Conservation (phyloP, 257 asterid species). For the Ballota nigra region DNA sequence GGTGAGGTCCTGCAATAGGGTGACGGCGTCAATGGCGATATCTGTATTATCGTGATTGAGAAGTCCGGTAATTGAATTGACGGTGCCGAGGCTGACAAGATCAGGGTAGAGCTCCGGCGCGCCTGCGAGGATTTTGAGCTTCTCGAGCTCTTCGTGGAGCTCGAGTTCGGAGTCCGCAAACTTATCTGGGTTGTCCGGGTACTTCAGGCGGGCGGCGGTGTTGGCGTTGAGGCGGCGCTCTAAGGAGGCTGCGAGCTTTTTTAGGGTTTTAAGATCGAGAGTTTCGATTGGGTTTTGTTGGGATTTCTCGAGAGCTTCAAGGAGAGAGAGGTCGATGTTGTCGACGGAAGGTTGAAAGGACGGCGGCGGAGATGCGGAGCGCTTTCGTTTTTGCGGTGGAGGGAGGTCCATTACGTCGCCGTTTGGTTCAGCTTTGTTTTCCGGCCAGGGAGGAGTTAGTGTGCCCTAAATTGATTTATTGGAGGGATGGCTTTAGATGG, state of each 20-base stretch:
- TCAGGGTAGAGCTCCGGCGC: constrained; percentile 96
- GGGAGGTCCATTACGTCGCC: constrained; percentile 45
- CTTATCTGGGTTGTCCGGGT: constrained; percentile 93
- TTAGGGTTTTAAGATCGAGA: constrained; percentile 87
- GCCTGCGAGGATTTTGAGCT: constrained; percentile 85
- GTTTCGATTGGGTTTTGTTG: constrained; percentile 70
- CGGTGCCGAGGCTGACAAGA: constrained; percentile 73
- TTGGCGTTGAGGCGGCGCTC: constrained; percentile 95
- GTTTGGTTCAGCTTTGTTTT: constrained; percentile 1
- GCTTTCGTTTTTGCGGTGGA: constrained; percentile 57
- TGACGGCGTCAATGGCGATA: constrained; percentile 74
- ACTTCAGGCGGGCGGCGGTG: constrained; percentile 89
- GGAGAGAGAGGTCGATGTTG: constrained; percentile 66
- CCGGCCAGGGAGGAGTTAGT: not conserved
- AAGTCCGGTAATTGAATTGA: constrained; percentile 67
- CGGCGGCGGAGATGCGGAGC: constrained; percentile 39
- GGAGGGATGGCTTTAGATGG: not conserved
- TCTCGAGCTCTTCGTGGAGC: constrained; percentile 93
- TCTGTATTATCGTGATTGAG: constrained; percentile 86
- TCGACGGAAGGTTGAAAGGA: constrained; percentile 15
- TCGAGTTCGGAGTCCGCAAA: constrained; percentile 94
- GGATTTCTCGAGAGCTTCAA: constrained; percentile 88
- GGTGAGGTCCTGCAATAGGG: constrained; percentile 84
- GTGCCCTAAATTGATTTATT: constrained; percentile 16
- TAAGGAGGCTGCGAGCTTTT: constrained; percentile 68